Conservation (phyloP, 495 filamentous ascomycete genomes). For the Neurospora sp. region DNA sequence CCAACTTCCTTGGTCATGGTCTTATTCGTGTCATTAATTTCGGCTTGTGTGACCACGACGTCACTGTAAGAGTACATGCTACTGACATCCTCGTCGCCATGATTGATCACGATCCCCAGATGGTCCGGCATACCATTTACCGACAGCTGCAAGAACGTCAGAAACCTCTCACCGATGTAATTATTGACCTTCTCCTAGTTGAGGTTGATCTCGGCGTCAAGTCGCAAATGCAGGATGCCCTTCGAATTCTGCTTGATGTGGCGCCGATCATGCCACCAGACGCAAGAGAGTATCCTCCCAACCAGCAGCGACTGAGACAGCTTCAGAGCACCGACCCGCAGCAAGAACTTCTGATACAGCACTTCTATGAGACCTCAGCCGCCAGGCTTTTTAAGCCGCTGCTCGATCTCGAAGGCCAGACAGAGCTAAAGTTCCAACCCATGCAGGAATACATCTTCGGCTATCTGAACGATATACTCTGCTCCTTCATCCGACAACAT, state of each 20-base stretch:
- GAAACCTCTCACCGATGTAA: conserved; percentile 79
- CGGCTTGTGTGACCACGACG: conserved; percentile 74
- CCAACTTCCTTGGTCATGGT: conserved; percentile 80
- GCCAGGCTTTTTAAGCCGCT: conserved; percentile 80
- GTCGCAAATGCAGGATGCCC: conserved; percentile 89
- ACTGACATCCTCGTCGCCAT: conserved; percentile 90
- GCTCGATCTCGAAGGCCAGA: conserved; percentile 63
- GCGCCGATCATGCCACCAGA: conserved; percentile 48
- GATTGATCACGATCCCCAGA: conserved; percentile 88
- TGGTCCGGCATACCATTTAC: conserved; percentile 90
- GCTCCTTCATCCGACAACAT: conserved; percentile 89
- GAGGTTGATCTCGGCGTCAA: conserved; percentile 92
- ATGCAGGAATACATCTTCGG: conserved; percentile 81
- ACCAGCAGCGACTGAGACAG: conserved; percentile 47
- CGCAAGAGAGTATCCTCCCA: conserved; percentile 47
- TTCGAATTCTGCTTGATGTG: conserved; percentile 91
- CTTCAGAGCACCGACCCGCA: conserved; percentile 51
- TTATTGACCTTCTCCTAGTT: conserved; percentile 84
- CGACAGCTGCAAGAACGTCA: conserved; percentile 80
- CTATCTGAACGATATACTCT: conserved; percentile 89
- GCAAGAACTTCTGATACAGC: conserved; percentile 71
- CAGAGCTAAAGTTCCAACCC: conserved; percentile 45
- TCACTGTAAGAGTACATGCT: conserved; percentile 78
- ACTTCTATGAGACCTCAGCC: conserved; percentile 86
- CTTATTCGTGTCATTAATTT: conserved; percentile 86